Evolutionary conservation across 441 rosid genomes (phyloP).

Genomic region (Erodium moschatum): DNA sequence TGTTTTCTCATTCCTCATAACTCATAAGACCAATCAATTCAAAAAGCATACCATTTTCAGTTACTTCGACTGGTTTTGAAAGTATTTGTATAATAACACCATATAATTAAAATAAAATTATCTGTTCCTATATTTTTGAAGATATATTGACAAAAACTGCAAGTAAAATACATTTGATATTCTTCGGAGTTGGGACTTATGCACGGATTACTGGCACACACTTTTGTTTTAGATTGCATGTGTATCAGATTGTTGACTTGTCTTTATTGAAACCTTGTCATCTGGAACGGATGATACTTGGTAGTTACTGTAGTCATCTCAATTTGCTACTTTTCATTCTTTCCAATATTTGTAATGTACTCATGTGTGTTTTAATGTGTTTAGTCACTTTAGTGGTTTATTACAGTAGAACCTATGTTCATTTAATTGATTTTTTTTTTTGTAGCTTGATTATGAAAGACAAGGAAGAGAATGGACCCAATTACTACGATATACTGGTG

Average conservation of each 20-base stretch:
- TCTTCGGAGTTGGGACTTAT: background rate
- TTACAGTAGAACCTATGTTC: background rate
- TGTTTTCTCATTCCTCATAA: background rate
- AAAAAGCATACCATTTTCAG: background rate
- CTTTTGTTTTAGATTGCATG: background rate
- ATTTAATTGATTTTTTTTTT: slow-evolving; percentile 13
- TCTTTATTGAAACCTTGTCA: slow-evolving; percentile 5
- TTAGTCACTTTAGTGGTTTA: background rate
- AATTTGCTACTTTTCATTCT: background rate
- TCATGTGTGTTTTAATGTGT: slow-evolving; percentile 8
- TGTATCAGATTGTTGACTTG: background rate
- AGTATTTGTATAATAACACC: background rate
- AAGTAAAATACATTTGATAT: background rate
- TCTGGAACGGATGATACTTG: background rate
- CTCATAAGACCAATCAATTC: background rate
- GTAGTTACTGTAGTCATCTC: background rate
- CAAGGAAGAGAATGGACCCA: slow-evolving; percentile 48
- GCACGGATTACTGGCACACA: background rate
- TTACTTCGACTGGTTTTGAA: background rate
- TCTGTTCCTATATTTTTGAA: background rate
- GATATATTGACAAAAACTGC: background rate
- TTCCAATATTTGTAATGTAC: background rate
- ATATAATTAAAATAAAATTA: background rate
- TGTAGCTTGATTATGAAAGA: slow-evolving; percentile 72
- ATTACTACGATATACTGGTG: slow-evolving; percentile 40